Evolutionary conservation across 1,139 yeast genomes (phyloP).

Genomic region (Arxiozyma telluris): DNA sequence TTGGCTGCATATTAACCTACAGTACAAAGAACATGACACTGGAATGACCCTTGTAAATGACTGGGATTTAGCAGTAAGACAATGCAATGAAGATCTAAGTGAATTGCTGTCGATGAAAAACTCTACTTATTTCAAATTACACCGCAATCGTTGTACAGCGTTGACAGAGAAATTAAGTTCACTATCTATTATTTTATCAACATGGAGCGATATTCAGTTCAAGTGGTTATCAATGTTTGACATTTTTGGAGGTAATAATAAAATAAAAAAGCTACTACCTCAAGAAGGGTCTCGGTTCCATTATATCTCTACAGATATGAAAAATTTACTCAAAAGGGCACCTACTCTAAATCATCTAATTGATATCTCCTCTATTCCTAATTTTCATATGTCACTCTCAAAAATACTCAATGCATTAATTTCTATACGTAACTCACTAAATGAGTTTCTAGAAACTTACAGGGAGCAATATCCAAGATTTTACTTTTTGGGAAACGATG

Average conservation of each 20-base stretch:
- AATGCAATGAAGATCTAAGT: constrained; percentile 52
- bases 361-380: constrained; percentile 49
- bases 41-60: constrained; percentile 52
- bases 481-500: constrained; percentile 87
- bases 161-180: constrained; percentile 51
- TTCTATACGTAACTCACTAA: constrained; percentile 56
- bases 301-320: constrained; percentile 54
- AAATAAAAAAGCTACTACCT: constrained; percentile 57
- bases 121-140: constrained; percentile 54
- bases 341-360: constrained; percentile 45
- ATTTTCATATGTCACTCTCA: constrained; percentile 41
- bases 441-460: constrained; percentile 74
- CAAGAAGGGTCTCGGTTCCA: constrained; percentile 62
- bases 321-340: constrained; percentile 42
- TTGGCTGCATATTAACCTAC: constrained; percentile 45
- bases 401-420: constrained; percentile 48
- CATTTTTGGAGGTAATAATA: constrained; percentile 53
- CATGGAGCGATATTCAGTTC: constrained; percentile 81
- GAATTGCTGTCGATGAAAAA: constrained; percentile 62
- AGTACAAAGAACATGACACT: constrained; percentile 46
- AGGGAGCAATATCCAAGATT: constrained; percentile 73
- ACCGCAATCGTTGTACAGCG: constrained; percentile 49
- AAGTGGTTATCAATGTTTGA: constrained; percentile 86
- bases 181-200: constrained; percentile 47
- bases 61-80: constrained; percentile 59